A percentile compares a stretch with the other conserved stretches of the same genome.
Evolutionary conservation across 345 rosid genomes (phyloP).

Genomic region (Citrus glauca): DNA sequence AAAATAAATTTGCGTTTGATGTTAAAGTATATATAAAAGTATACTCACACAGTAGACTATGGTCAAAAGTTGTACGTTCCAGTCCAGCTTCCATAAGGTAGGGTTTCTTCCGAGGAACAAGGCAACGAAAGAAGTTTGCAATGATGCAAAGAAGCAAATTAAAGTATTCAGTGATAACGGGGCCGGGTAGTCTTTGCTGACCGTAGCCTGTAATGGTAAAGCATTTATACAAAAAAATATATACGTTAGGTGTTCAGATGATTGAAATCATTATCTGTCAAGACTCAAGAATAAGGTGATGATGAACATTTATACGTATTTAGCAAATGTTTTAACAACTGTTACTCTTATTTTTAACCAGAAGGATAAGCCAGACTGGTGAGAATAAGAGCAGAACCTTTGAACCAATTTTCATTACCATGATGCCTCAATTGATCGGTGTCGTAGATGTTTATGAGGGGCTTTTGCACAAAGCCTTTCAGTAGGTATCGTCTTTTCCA

Average conservation of each 20-base stretch:
- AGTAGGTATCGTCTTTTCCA: slow-evolving; percentile 43
- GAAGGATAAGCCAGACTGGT: slow-evolving; percentile 41
- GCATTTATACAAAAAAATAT: too few relatives aligned
- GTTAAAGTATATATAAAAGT: too few relatives aligned
- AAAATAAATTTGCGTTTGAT: too few relatives aligned
- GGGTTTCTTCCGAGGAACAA: slow-evolving; percentile 32
- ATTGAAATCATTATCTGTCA: too few relatives aligned
- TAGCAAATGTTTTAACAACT: too few relatives aligned
- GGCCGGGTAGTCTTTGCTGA: slow-evolving; percentile 36
- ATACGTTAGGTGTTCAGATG: too few relatives aligned
- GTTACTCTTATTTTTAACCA: slow-evolving; percentile 14
- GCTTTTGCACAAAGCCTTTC: slow-evolving; percentile 28
- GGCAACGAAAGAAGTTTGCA: slow-evolving; percentile 38
- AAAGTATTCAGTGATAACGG: slow-evolving; percentile 32
- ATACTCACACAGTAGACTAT: slow-evolving; percentile 34
- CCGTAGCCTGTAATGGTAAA: slow-evolving; percentile 12
- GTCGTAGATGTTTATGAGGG: slow-evolving; percentile 29
- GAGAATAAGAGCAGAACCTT: slow-evolving; percentile 42
- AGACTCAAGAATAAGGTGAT: neutral
- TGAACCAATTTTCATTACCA: slow-evolving; percentile 36
- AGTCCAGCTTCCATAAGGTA: slow-evolving; percentile 36
- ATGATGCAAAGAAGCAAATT: slow-evolving; percentile 43
- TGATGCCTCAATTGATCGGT: neutral
- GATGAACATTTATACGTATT: neutral
- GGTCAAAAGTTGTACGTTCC: slow-evolving; percentile 39